Conservation (phyloP, 2,329 filamentous ascomycete genomes). For the Metarhizium guizhouense region DNA sequence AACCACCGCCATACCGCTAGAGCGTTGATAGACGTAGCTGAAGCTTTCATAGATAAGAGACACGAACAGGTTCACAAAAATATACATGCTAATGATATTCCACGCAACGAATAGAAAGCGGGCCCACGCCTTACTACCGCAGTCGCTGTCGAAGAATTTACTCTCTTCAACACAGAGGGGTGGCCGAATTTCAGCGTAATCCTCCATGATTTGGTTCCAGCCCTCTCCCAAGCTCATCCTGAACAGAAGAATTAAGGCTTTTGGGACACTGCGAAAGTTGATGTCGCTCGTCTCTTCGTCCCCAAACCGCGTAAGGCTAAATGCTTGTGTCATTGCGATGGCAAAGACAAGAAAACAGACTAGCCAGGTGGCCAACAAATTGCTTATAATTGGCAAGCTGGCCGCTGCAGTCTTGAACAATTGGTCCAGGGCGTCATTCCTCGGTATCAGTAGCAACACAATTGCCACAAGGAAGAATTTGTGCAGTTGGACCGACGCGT, state of each 20-base stretch:
- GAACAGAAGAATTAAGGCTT: constrained; percentile 87
- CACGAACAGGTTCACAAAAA: constrained; percentile 96
- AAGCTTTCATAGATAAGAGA: constrained; percentile 99
- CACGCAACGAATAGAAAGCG: constrained; percentile 84
- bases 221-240: constrained; percentile 89
- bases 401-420: constrained; percentile 97
- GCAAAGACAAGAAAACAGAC: constrained; percentile 94
- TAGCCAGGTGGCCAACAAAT: constrained; percentile 92
- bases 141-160: constrained; percentile 81
- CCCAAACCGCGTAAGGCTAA: constrained; percentile 87
- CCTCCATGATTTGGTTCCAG: constrained; percentile 96
- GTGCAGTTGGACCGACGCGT: constrained; percentile 69
- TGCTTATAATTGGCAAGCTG: constrained; percentile 81
- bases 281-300: constrained; percentile 63
- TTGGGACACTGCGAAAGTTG: constrained; percentile 91
- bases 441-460: constrained; percentile 80
- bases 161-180: constrained; percentile 68
- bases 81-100: constrained; percentile 99
- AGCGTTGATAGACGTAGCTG: constrained; percentile 96
- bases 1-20: constrained; percentile 82
- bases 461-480: constrained; percentile 92
- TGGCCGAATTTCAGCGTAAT: constrained; percentile 71
- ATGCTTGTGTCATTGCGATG: constrained; percentile 91
- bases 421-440: constrained; percentile 95
- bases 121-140: constrained; percentile 84